phyloP scores from a whole-genome alignment of 1,139 yeast genomes.

The Taphrina deformans region DNA sequence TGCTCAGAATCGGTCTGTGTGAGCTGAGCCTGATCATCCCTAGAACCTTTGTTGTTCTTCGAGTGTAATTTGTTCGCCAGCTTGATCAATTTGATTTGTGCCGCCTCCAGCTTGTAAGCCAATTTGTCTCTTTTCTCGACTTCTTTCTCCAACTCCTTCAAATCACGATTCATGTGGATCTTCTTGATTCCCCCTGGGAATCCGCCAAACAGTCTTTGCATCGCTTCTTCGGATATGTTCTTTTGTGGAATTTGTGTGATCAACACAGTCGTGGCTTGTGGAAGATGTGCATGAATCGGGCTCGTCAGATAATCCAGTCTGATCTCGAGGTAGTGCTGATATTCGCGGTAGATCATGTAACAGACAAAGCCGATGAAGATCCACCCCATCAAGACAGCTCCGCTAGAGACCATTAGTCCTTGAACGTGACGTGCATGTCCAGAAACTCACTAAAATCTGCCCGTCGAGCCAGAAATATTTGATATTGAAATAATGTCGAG shows the following conservation, averaged over 20 bases:
- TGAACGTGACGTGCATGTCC: background rate
- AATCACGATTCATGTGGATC: conserved; percentile 73
- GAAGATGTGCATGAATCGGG: conserved; percentile 66
- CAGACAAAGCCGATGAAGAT: conserved; percentile 67
- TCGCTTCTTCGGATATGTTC: conserved; percentile 60
- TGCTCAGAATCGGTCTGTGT: conserved; percentile 34
- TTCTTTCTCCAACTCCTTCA: conserved; percentile 57
- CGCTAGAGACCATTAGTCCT: conserved; percentile 51
- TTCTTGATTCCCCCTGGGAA: conserved; percentile 57
- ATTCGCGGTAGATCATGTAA: conserved; percentile 75
- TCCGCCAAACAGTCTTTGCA: conserved; percentile 58
- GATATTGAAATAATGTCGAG: conserved; percentile 77
- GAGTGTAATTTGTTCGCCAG: conserved; percentile 63
- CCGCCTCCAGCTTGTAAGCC: conserved; percentile 65
- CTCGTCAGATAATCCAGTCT: conserved; percentile 79
- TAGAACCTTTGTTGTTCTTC: conserved; percentile 49
- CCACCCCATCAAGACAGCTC: conserved; percentile 64
- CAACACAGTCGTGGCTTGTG: conserved; percentile 76
- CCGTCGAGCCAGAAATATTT: conserved; percentile 47
- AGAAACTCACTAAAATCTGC: conserved; percentile 45
- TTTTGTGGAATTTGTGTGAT: conserved; percentile 77
- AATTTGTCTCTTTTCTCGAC: conserved; percentile 64
- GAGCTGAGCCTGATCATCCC: conserved; percentile 42
- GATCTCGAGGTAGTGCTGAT: conserved; percentile 73
- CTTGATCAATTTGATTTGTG: conserved; percentile 61